phyloP scores from a whole-genome alignment of 2,329 filamentous ascomycete species.

The Zalaria obscura region DNA sequence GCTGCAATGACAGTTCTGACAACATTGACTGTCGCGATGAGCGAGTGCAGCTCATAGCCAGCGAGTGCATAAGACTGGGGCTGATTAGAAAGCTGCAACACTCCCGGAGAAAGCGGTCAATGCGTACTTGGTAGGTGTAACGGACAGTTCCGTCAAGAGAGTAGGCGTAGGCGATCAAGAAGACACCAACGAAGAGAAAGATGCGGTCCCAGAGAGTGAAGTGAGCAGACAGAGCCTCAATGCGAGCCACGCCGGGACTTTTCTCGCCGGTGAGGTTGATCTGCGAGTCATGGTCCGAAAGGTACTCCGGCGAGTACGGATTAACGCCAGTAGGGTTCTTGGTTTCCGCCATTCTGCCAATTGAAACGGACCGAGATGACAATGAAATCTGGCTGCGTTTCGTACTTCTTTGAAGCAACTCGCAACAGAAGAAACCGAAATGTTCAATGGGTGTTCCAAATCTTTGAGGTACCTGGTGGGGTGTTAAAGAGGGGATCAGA shows the following conservation, averaged over 20 bases:
- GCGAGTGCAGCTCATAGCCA: slow-evolving; percentile 37
- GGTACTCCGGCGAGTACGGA: no score
- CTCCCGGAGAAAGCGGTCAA: not conserved
- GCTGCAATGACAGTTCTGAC: slow-evolving; percentile 45
- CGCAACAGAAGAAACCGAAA: no score
- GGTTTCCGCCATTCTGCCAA: no score
- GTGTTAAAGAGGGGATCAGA: no score
- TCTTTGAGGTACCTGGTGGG: no score
- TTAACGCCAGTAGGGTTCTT: no score
- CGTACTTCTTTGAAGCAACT: no score
- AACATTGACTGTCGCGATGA: slow-evolving; percentile 45
- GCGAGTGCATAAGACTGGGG: slow-evolving; percentile 38
- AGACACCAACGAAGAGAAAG: slow-evolving; percentile 46
- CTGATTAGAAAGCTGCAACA: not conserved
- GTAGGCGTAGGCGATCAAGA: slow-evolving; percentile 51
- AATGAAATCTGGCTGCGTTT: no score
- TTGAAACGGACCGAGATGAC: no score
- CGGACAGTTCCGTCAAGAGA: slow-evolving; percentile 45
- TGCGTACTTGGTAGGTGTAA: slow-evolving; percentile 33
- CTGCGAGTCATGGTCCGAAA: not conserved
- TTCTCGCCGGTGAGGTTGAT: slow-evolving; percentile 16
- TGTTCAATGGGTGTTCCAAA: no score
- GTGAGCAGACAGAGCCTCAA: slow-evolving; percentile 41
- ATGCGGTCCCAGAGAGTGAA: slow-evolving; percentile 39
- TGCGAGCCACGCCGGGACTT: slow-evolving; percentile 42